These are phyloP conservation scores for Eucalyptus globulus DNA, from an alignment of 345 rosid genomes.

Conservation along the genomic window DNA sequence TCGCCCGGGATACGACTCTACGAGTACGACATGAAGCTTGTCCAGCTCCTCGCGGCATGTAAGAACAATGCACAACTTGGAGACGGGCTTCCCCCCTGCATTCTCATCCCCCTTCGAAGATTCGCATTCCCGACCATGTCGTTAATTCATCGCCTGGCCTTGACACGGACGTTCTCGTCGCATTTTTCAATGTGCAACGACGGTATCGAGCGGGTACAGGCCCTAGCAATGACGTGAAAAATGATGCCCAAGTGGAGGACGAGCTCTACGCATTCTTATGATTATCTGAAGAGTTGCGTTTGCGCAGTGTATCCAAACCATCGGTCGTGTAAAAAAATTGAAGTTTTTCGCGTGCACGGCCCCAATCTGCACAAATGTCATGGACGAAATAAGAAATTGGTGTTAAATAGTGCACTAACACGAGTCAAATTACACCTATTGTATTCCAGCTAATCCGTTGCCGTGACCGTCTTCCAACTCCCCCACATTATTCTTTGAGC, in stretches of 20 bases:
- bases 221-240: neutral
- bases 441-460: neutral
- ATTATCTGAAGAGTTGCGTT: neutral
- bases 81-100: neutral
- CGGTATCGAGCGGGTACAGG: neutral
- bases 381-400: neutral
- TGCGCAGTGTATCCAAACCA: fast-evolving
- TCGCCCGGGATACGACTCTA: neutral
- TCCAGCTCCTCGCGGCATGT: neutral
- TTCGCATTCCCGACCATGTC: neutral
- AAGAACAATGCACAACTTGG: neutral
- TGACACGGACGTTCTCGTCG: neutral
- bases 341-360: neutral
- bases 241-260: neutral
- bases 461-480: neutral
- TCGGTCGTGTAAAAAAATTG: neutral
- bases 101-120: neutral
- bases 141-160: neutral
- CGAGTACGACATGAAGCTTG: neutral
- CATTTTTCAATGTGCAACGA: fast-evolving
- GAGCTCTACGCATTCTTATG: neutral
- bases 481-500: neutral
- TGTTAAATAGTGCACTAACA: neutral
- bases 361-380: neutral
- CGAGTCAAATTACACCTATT: neutral